These are phyloP conservation scores for Hanseniaspora jakobsenii DNA, from an alignment of 805 yeast species.

Conservation along the genomic window DNA sequence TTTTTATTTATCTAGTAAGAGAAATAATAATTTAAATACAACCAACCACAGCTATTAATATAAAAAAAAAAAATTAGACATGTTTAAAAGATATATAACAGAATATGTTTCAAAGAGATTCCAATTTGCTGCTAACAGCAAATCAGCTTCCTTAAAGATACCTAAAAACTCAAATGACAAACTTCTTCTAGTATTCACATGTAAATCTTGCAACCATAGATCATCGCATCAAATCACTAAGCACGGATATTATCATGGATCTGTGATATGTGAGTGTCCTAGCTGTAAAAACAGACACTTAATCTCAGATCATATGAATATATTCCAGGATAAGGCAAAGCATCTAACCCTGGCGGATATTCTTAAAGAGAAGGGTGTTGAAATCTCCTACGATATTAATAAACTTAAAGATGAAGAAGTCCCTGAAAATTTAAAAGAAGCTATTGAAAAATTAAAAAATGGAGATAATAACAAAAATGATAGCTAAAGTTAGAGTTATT, in stretches of 20 bases:
- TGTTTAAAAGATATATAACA: not conserved
- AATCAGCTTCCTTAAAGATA: not conserved
- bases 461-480: no score
- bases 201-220: slow-evolving; percentile 72
- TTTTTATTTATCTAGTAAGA: no score
- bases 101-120: not conserved
- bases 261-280: slow-evolving; percentile 84
- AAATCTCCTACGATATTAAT: slow-evolving; percentile 48
- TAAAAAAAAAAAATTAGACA: not conserved
- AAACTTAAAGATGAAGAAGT: slow-evolving; percentile 45
- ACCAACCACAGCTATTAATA: no score
- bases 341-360: slow-evolving; percentile 67
- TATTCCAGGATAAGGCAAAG: slow-evolving; percentile 57
- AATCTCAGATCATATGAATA: slow-evolving; percentile 78
- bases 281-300: slow-evolving; percentile 78
- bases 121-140: not conserved
- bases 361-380: slow-evolving; percentile 62
- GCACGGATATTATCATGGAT: slow-evolving; percentile 78
- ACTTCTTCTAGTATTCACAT: slow-evolving; percentile 80
- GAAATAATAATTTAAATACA: no score
- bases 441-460: slow-evolving; percentile 14
- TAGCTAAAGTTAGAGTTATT: no score
- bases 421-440: slow-evolving; percentile 24
- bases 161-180: slow-evolving; percentile 20
- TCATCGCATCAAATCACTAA: slow-evolving; percentile 86